Evolutionary conservation across 2,329 filamentous ascomycete species (phyloP).

Genomic region (Xylaria sp.): DNA sequence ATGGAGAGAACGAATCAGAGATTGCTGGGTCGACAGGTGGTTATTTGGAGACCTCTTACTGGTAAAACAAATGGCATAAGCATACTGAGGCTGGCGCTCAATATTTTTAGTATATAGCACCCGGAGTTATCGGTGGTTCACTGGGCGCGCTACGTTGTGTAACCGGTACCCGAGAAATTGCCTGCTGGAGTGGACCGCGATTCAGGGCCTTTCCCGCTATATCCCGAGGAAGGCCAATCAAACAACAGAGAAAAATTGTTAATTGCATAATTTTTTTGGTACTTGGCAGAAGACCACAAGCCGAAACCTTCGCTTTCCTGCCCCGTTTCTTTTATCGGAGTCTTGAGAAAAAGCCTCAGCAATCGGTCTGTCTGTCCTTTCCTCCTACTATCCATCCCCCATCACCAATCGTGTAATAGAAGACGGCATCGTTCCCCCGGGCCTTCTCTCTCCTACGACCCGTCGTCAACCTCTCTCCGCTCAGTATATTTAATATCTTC

Average conservation of each 20-base stretch:
- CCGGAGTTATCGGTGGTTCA: conserved; percentile 32
- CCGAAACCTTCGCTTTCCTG: conserved; percentile 14
- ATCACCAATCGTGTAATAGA: conserved; percentile 9
- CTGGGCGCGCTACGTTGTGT: neutral
- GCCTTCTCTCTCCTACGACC: conserved; percentile 17
- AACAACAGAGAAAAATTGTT: conserved; percentile 20
- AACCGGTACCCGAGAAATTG: conserved; percentile 29
- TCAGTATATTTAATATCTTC: conserved; percentile 34
- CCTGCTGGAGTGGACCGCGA: conserved; percentile 19
- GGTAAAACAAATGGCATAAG: neutral
- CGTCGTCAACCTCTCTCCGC: conserved; percentile 41
- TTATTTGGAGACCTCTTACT: conserved; percentile 1
- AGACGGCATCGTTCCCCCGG: conserved; percentile 27
- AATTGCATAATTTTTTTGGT: conserved; percentile 30
- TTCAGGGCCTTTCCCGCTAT: conserved; percentile 21
- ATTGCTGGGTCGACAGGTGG: conserved; percentile 26
- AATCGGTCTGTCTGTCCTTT: conserved; percentile 16
- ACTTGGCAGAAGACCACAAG: conserved; percentile 19
- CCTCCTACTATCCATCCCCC: conserved; percentile 21
- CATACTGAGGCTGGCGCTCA: neutral
- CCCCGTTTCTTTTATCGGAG: conserved; percentile 29
- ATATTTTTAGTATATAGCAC: neutral
- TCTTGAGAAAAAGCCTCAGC: conserved; percentile 36
- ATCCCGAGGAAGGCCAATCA: conserved; percentile 25
- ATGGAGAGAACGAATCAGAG: conserved; percentile 32